Conservation (phyloP, 768 basidiomycete genomes). For the Mycena sanguinolenta region DNA sequence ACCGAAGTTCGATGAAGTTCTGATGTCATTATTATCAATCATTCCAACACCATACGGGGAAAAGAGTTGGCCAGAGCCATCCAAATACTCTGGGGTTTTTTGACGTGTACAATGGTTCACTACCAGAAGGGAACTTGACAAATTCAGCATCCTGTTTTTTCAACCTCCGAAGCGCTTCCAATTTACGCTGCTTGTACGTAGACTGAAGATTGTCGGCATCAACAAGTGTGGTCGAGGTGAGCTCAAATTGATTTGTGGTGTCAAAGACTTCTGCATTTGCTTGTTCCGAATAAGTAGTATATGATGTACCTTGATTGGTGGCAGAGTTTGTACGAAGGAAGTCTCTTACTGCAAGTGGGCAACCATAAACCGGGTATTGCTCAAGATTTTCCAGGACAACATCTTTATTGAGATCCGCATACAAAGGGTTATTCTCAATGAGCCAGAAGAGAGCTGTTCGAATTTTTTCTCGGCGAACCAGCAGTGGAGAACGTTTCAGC, state of each 20-base stretch:
- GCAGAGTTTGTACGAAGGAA: background rate
- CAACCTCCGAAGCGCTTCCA: background rate
- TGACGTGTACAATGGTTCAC: background rate
- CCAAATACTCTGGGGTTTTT: background rate
- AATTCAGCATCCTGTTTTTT: background rate
- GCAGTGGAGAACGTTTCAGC: background rate
- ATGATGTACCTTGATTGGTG: no score
- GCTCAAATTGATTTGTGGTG: background rate
- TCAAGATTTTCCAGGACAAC: background rate
- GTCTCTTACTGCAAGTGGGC: background rate
- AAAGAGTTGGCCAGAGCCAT: background rate
- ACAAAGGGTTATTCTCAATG: background rate
- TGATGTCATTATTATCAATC: background rate
- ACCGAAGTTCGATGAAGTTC: background rate
- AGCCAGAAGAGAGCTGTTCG: background rate
- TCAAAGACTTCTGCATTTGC: no score
- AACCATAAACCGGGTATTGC: background rate
- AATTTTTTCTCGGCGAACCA: background rate
- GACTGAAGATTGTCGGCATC: background rate
- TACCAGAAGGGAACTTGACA: background rate
- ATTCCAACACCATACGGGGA: background rate
- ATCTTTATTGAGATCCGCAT: background rate
- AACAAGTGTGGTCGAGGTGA: background rate
- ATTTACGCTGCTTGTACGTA: background rate
- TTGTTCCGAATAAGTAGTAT: no score